These are phyloP conservation scores for Penicillium atrosanguineum DNA, from an alignment of 495 filamentous ascomycete species.

Conservation along the genomic window DNA sequence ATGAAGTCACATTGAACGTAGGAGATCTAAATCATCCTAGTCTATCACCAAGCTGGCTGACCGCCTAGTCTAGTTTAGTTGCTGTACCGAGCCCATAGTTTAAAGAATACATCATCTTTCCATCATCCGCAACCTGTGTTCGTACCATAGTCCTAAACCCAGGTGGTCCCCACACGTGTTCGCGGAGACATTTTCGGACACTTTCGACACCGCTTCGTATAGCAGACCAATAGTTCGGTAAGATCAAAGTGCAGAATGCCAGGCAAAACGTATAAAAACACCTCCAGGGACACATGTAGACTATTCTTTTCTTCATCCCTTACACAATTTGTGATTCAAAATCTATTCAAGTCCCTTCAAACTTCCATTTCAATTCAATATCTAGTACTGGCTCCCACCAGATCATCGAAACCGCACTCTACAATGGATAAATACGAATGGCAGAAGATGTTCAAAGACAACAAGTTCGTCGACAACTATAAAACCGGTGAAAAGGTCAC, in stretches of 20 bases:
- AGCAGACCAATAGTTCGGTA: neutral
- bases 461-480: constrained; percentile 32
- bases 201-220: constrained; percentile 12
- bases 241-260: neutral
- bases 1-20: neutral
- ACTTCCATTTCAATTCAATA: neutral
- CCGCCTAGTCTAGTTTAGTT: too few species aligned
- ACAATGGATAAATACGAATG: constrained; percentile 14
- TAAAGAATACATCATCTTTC: too few species aligned
- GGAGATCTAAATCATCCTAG: too few species aligned
- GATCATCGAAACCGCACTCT: neutral
- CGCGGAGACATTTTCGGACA: constrained; percentile 34
- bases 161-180: neutral
- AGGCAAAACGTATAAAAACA: neutral
- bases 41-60: too few species aligned
- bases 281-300: neutral
- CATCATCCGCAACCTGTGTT: too few species aligned
- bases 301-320: neutral
- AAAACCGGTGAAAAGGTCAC: constrained; percentile 33
- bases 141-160: too few species aligned
- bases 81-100: too few species aligned
- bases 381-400: neutral
- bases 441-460: constrained; percentile 22
- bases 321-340: neutral
- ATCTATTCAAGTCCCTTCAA: neutral